These are phyloP conservation scores for Taiozyma sp. DNA, from an alignment of 1,139 yeast species.

Conservation along the genomic window DNA sequence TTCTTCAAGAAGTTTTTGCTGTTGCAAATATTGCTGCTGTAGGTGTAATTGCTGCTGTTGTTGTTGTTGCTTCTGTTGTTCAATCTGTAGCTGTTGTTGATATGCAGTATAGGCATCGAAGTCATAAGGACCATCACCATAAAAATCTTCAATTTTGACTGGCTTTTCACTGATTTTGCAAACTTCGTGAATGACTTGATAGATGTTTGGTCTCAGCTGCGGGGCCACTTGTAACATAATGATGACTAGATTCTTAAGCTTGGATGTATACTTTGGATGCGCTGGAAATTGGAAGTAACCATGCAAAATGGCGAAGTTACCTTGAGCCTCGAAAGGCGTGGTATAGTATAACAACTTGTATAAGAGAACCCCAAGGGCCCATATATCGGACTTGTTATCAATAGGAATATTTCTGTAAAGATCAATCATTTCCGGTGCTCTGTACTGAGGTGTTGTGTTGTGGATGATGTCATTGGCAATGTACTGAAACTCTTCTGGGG, in stretches of 20 bases:
- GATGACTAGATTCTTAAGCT: conserved; percentile 67
- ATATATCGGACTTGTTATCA: conserved; percentile 72
- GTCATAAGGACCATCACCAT: conserved; percentile 33
- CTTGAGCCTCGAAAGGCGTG: conserved; percentile 73
- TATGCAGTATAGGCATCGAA: conserved; percentile 31
- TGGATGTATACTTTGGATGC: conserved; percentile 50
- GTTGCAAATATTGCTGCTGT: conserved; percentile 17
- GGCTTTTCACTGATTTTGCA: conserved; percentile 51
- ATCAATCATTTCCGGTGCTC: conserved; percentile 82
- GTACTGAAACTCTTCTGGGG: conserved; percentile 51
- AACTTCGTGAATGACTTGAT: conserved; percentile 70
- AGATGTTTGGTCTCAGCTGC: conserved; percentile 75
- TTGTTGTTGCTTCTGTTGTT: conserved; percentile 25
- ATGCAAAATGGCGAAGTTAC: conserved; percentile 67
- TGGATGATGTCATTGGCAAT: conserved; percentile 63
- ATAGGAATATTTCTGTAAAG: conserved; percentile 60
- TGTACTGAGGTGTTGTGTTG: conserved; percentile 79
- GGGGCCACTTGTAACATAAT: conserved; percentile 81
- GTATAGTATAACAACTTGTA: conserved; percentile 75
- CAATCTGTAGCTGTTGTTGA: conserved; percentile 28
- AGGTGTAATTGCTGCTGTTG: conserved; percentile 25
- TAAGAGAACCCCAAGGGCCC: conserved; percentile 79
- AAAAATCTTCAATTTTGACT: conserved; percentile 45
- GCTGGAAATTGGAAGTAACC: conserved; percentile 60
- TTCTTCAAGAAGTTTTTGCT: conserved; percentile 6